These are phyloP conservation scores for Oidiodendron maius DNA, from an alignment of 495 filamentous ascomycete species.

Conservation along the genomic window DNA sequence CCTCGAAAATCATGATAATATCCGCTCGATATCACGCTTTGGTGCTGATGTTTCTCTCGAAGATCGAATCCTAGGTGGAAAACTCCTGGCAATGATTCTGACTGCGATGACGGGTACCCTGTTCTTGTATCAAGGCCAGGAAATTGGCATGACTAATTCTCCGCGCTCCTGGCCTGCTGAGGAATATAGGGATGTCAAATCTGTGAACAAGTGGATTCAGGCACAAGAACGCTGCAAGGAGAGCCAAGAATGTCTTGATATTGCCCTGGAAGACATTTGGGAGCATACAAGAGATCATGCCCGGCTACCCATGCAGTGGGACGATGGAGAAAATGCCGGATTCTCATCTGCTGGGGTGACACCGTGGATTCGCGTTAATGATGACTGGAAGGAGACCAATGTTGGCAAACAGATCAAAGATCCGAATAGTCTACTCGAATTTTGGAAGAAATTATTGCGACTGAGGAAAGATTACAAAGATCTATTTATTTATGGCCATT, in stretches of 20 bases:
- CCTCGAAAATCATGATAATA: conserved; percentile 71
- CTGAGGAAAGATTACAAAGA: conserved; percentile 35
- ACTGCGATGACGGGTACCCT: conserved; percentile 58
- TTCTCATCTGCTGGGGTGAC: conserved; percentile 35
- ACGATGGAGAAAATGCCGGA: conserved; percentile 37
- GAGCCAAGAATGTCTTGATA: conserved; percentile 41
- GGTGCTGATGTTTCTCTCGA: conserved; percentile 41
- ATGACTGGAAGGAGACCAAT: conserved; percentile 45
- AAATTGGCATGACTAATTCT: conserved; percentile 70
- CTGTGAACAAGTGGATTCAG: conserved; percentile 48
- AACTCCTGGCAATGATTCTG: conserved; percentile 58
- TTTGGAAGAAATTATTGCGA: conserved; percentile 39
- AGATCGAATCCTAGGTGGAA: conserved; percentile 41
- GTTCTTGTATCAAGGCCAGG: conserved; percentile 73
- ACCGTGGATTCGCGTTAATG: conserved; percentile 56
- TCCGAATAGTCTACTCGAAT: conserved; percentile 33
- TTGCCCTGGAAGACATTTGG: conserved; percentile 52
- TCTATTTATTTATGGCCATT: conserved; percentile 39
- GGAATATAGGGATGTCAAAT: conserved; percentile 69
- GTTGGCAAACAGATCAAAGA: conserved; percentile 38
- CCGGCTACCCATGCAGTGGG: conserved; percentile 59
- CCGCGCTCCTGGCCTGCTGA: conserved; percentile 57
- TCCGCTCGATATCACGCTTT: conserved; percentile 57
- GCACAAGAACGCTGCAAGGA: conserved; percentile 22
- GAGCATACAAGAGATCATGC: conserved; percentile 50